phyloP scores from a whole-genome alignment of 2,329 filamentous ascomycete genomes.

The Aspergillus phoenicis region DNA sequence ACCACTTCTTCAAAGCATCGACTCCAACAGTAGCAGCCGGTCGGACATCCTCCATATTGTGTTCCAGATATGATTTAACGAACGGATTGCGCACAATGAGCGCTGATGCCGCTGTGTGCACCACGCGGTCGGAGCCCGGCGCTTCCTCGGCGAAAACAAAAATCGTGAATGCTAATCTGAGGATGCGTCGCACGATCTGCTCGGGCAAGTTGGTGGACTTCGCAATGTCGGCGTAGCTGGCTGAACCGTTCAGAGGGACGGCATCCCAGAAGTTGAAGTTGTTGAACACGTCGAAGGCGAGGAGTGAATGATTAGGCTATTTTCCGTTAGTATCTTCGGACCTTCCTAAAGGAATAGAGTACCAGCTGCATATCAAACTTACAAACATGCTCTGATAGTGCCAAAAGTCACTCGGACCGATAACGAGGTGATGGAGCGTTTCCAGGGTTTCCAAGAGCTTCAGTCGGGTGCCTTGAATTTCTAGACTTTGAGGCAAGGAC shows the following conservation, averaged over 20 bases:
- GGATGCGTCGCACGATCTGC: background rate
- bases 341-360: background rate
- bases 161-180: background rate
- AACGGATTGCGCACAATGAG: background rate
- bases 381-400: background rate
- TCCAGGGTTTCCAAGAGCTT: constrained; percentile 1
- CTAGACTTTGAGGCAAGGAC: background rate
- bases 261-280: background rate
- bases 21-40: background rate
- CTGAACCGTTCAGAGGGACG: background rate
- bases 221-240: background rate
- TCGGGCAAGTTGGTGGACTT: background rate
- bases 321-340: background rate
- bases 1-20: background rate
- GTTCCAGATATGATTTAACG: background rate
- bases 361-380: background rate
- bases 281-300: background rate
- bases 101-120: background rate
- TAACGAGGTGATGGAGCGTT: background rate
- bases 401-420: background rate
- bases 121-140: background rate
- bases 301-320: background rate
- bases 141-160: background rate
- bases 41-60: background rate
- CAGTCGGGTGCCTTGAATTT: background rate